Evolutionary conservation across 164 flowering plant genomes (phyloP).

Genomic region (Vitis rotundifolia): DNA sequence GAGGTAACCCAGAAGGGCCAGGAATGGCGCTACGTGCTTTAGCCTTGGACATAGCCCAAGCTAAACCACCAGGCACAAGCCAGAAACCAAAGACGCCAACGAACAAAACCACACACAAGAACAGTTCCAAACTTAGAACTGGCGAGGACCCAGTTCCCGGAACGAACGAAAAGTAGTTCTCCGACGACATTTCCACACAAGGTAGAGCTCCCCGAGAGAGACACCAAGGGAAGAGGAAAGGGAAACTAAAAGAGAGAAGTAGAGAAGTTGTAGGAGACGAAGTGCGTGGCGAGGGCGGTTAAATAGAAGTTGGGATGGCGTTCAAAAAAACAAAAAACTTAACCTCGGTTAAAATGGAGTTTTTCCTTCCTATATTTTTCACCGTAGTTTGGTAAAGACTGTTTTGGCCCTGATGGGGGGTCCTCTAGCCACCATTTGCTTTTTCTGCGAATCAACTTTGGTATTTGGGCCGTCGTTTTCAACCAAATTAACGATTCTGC

Average conservation of each 20-base stretch:
- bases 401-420: neutral
- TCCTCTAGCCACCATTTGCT: no score
- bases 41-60: slow-evolving; percentile 58
- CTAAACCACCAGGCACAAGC: slow-evolving; percentile 66
- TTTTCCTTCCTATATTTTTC: neutral
- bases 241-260: neutral
- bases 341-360: neutral
- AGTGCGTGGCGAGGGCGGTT: slow-evolving; percentile 18
- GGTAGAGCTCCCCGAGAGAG: neutral
- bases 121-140: slow-evolving; percentile 19
- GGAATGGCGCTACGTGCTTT: slow-evolving; percentile 35
- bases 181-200: slow-evolving; percentile 21
- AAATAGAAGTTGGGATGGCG: slow-evolving; percentile 4
- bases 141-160: slow-evolving; percentile 10
- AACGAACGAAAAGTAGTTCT: slow-evolving; percentile 14
- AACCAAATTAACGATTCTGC: no score
- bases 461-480: no score
- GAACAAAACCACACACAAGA: slow-evolving; percentile 24
- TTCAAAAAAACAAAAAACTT: neutral
- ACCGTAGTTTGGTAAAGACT: neutral
- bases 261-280: slow-evolving; percentile 12
- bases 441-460: no score
- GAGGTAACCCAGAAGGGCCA: slow-evolving; percentile 67
- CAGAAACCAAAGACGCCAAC: slow-evolving; percentile 35
- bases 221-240: neutral